phyloP scores from a whole-genome alignment of 495 filamentous ascomycete genomes.

The Penicillium lividum region DNA sequence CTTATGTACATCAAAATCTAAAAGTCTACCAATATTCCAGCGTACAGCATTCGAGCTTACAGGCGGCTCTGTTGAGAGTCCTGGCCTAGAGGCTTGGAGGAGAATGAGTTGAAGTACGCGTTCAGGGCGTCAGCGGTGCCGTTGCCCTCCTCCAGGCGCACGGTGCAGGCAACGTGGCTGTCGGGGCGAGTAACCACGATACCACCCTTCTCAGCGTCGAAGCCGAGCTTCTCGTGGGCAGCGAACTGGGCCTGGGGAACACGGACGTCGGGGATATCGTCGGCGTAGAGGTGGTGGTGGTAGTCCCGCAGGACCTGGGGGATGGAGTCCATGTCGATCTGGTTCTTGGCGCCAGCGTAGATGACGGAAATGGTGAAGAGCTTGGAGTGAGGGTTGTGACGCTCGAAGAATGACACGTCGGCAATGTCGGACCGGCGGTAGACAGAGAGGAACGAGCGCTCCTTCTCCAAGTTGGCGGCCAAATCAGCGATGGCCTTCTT shows the following conservation, averaged over 20 bases:
- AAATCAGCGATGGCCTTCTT: conserved; percentile 67
- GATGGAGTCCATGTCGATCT: conserved; percentile 65
- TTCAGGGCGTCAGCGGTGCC: conserved; percentile 82
- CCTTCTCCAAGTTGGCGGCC: conserved; percentile 60
- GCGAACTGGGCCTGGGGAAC: conserved; percentile 68
- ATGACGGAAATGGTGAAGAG: conserved; percentile 79
- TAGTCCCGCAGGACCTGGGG: conserved; percentile 72
- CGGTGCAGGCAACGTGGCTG: conserved; percentile 78
- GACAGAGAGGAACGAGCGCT: conserved; percentile 66
- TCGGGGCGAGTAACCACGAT: conserved; percentile 83
- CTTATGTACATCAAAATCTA: conserved; percentile 25
- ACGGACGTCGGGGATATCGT: conserved; percentile 74
- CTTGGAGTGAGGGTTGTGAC: conserved; percentile 76
- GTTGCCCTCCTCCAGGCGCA: conserved; percentile 68
- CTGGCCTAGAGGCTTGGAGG: conserved; percentile 44
- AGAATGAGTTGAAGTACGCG: conserved; percentile 74
- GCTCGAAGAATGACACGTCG: conserved; percentile 73
- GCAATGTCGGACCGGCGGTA: conserved; percentile 63
- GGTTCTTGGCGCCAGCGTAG: conserved; percentile 62
- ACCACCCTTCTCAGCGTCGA: conserved; percentile 71
- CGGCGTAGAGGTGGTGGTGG: conserved; percentile 80
- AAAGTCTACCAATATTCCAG: conserved; percentile 19
- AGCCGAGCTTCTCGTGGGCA: conserved; percentile 85
- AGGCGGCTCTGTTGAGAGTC: conserved; percentile 43
- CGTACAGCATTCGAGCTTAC: conserved; percentile 24